Percentiles rank a stretch among this genome's conserved stretches.
These are phyloP conservation scores for Colletotrichum viniferum DNA, from an alignment of 2,329 filamentous ascomycete species.

Conservation along the genomic window DNA sequence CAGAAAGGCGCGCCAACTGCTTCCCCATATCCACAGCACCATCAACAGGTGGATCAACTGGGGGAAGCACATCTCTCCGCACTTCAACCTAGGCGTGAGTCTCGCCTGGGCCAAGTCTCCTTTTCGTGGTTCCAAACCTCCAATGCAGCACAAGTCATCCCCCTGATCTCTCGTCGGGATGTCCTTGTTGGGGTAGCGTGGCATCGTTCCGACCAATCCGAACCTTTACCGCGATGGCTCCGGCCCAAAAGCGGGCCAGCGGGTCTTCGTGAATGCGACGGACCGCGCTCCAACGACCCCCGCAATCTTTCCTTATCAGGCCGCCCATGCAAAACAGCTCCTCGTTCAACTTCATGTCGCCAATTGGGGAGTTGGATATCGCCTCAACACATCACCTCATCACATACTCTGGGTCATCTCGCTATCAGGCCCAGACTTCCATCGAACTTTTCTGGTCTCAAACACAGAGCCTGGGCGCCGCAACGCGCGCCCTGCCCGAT, in stretches of 20 bases:
- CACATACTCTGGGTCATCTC: not conserved
- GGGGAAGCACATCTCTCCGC: not conserved
- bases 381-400: not conserved
- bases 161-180: not conserved
- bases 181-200: not conserved
- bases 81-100: not conserved
- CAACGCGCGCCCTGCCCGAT: not conserved
- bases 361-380: not conserved
- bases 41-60: not conserved
- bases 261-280: not conserved
- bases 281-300: constrained; percentile 14
- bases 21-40: not conserved
- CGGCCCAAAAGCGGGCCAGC: not conserved
- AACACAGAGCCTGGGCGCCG: not conserved
- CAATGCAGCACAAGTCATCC: not conserved
- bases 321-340: not conserved
- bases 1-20: not conserved
- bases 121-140: not conserved
- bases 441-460: not conserved
- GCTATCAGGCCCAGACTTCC: not conserved
- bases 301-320: constrained; percentile 14
- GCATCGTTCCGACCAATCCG: not conserved
- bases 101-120: not conserved
- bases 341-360: not conserved
- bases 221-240: constrained; percentile 3